phyloP scores from a whole-genome alignment of 768 basidiomycete species.

The Saitozyma podzolica region DNA sequence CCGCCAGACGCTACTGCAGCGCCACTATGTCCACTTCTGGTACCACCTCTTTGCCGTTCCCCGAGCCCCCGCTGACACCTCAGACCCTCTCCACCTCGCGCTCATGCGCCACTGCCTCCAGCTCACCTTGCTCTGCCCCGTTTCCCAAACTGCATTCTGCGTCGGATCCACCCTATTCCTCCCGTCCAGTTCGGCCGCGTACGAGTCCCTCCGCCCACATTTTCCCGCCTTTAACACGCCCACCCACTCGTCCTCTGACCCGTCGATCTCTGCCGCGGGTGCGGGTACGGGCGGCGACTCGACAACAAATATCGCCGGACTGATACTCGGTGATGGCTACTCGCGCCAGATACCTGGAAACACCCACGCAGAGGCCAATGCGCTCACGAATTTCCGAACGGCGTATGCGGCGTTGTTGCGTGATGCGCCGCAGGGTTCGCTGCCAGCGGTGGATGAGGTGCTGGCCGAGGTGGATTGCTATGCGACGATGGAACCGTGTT shows the following conservation, averaged over 20 bases:
- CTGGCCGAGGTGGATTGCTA: slow-evolving; percentile 72
- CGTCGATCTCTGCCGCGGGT: neutral
- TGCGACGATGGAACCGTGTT: slow-evolving; percentile 96
- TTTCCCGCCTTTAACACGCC: slow-evolving; percentile 24
- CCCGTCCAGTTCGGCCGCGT: slow-evolving; percentile 29
- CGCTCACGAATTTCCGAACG: slow-evolving; percentile 68
- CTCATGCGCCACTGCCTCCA: slow-evolving; percentile 45
- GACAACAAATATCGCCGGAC: slow-evolving; percentile 27
- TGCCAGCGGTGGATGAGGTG: slow-evolving; percentile 57
- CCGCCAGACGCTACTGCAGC: no score
- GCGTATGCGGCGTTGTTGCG: slow-evolving; percentile 46
- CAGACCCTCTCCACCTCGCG: slow-evolving; percentile 36
- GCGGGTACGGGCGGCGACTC: neutral
- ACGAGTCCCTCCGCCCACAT: slow-evolving; percentile 18
- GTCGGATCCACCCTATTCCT: slow-evolving; percentile 49
- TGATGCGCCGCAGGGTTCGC: neutral
- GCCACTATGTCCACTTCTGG: slow-evolving; percentile 2
- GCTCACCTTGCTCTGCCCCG: slow-evolving; percentile 37
- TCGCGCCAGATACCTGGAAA: slow-evolving; percentile 88
- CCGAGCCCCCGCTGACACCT: slow-evolving; percentile 1
- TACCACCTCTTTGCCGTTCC: neutral
- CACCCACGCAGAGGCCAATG: slow-evolving; percentile 96
- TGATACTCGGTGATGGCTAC: slow-evolving; percentile 74
- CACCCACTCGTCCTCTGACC: slow-evolving; percentile 3
- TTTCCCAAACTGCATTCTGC: slow-evolving; percentile 47